Conservation (phyloP, 768 basidiomycete genomes). For the Auriculariales sp. region DNA sequence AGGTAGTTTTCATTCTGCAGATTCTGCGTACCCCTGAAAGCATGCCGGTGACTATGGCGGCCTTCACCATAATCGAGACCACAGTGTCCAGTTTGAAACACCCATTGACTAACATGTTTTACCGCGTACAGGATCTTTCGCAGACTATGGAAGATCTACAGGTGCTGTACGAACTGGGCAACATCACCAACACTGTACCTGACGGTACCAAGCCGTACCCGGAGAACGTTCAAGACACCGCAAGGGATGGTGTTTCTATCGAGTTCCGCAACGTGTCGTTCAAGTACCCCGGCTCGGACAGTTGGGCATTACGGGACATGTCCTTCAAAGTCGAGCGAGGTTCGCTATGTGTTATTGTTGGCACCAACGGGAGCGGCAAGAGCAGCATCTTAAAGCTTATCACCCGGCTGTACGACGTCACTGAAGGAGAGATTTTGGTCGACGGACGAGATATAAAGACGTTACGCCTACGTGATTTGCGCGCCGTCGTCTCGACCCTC, state of each 20-base stretch:
- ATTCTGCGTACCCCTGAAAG: constrained; percentile 46
- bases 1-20: constrained; percentile 51
- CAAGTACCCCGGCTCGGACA: constrained; percentile 15
- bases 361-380: constrained; percentile 20
- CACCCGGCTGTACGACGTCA: constrained; percentile 31
- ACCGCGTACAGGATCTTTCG: constrained; percentile 8
- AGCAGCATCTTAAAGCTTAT: constrained; percentile 33
- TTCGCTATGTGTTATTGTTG: constrained; percentile 20
- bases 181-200: neutral
- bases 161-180: constrained; percentile 3
- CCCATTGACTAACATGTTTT: constrained; percentile 33
- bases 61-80: constrained; percentile 41
- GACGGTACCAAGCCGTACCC: constrained; percentile 6
- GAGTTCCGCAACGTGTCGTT: constrained; percentile 7
- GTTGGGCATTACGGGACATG: constrained; percentile 13
- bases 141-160: constrained; percentile 3
- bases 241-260: constrained; percentile 3
- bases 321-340: constrained; percentile 18
- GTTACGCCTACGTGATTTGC: constrained; percentile 44
- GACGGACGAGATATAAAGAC: constrained; percentile 47
- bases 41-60: constrained; percentile 52
- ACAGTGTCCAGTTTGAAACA: constrained; percentile 36
- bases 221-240: neutral
- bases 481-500: constrained; percentile 52
- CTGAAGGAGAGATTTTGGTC: constrained; percentile 28